Percentiles rank a stretch among this genome's conserved stretches.
These are phyloP conservation scores for Chrysoporthe austroafricana DNA, from an alignment of 2,329 filamentous ascomycete genomes.

Conservation along the genomic window DNA sequence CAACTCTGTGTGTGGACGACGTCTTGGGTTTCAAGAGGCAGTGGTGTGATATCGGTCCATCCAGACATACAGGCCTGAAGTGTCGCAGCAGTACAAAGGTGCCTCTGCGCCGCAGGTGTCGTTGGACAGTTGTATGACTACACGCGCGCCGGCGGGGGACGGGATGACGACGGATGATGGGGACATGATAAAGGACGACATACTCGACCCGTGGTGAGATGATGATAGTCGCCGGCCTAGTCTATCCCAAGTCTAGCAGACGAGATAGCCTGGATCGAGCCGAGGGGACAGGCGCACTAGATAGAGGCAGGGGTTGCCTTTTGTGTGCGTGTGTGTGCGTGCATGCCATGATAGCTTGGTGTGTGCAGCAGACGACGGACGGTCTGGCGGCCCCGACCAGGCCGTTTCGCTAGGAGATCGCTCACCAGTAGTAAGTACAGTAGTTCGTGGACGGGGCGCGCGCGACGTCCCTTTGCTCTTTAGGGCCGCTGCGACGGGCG, in stretches of 20 bases:
- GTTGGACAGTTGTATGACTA: neutral
- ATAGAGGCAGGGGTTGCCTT: neutral
- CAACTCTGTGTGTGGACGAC: neutral
- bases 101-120: neutral
- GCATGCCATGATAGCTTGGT: too few relatives aligned
- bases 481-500: neutral
- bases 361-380: too few relatives aligned
- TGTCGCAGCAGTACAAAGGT: neutral
- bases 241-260: slow-evolving; percentile 17
- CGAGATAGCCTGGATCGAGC: slow-evolving; percentile 12
- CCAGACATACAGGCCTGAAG: neutral
- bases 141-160: neutral
- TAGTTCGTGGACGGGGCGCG: neutral
- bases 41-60: slow-evolving; percentile 9
- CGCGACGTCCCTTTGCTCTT: neutral
- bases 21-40: slow-evolving; percentile 2
- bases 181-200: slow-evolving; percentile 10
- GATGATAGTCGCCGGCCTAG: slow-evolving; percentile 13
- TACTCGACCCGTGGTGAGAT: neutral
- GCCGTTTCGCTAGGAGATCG: neutral
- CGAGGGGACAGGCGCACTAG: slow-evolving; percentile 9
- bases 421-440: neutral
- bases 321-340: neutral
- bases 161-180: slow-evolving; percentile 7
- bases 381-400: neutral